These are phyloP conservation scores for Sphagnum tenellum DNA, from an alignment of 225 moss, liverwort and hornwort genomes.

Conservation along the genomic window DNA sequence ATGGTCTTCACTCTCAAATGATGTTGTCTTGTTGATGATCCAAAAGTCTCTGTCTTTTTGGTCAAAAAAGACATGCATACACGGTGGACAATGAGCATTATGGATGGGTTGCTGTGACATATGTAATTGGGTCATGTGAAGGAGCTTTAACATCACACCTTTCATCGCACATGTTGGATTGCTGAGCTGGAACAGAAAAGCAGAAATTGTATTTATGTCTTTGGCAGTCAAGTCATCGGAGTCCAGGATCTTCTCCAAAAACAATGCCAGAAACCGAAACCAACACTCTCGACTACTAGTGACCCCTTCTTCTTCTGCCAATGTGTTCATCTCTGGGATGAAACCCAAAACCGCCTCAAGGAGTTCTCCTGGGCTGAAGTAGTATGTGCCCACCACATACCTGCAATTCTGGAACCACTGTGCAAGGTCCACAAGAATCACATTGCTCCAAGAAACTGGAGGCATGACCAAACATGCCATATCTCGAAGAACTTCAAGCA, in stretches of 20 bases:
- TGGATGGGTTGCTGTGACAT: conserved; percentile 6
- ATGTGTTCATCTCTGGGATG: conserved; percentile 16
- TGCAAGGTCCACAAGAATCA: conserved; percentile 15
- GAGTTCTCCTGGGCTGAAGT: conserved; percentile 30
- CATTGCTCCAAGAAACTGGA: conserved; percentile 14
- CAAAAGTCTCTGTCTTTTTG: too few species aligned
- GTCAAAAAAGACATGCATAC: conserved; percentile 26
- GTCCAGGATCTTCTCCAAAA: conserved; percentile 33
- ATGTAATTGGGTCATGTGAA: conserved; percentile 24
- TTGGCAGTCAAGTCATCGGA: too few species aligned
- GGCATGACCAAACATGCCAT: conserved; percentile 25
- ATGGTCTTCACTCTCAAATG: conserved; percentile 16
- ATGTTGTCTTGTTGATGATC: too few species aligned
- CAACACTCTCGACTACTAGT: conserved; percentile 8
- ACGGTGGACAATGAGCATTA: conserved; percentile 28
- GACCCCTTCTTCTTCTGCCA: conserved; percentile 3
- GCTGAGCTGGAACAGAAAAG: conserved; percentile 21
- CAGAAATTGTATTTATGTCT: conserved; percentile 32
- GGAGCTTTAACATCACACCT: conserved; percentile 19
- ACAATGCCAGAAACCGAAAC: conserved; percentile 28
- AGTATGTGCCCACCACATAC: conserved; percentile 6
- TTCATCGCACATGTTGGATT: conserved; percentile 31
- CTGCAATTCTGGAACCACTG: conserved; percentile 17
- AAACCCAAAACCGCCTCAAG: conserved; percentile 26
- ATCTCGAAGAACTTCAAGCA: conserved; percentile 36